Conservation (phyloP, 768 basidiomycete species). For the Russula ochroleuca region DNA sequence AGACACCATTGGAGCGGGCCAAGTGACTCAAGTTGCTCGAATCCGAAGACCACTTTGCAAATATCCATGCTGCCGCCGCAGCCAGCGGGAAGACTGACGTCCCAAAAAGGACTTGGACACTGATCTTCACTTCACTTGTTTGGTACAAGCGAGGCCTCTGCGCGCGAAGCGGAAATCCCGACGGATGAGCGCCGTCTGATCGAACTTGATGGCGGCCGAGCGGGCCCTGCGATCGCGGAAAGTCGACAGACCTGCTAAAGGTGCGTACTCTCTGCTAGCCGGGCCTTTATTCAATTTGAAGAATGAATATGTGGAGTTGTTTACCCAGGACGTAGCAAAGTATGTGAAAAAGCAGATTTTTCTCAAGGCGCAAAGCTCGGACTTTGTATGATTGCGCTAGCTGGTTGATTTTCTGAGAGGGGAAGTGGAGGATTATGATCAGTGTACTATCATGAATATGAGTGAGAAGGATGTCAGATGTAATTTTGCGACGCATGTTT, state of each 20-base stretch:
- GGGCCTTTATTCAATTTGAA: too few species aligned
- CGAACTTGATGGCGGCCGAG: constrained; percentile 79
- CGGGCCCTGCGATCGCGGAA: constrained; percentile 79
- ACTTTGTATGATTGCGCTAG: constrained; percentile 65
- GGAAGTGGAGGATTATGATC: too few species aligned
- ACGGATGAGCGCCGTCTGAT: constrained; percentile 48
- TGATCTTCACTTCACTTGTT: constrained; percentile 87
- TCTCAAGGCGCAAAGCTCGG: constrained; percentile 45
- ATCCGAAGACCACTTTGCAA: constrained; percentile 67
- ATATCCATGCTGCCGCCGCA: constrained; percentile 71
- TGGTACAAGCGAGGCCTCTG: constrained; percentile 53
- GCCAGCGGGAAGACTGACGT: constrained; percentile 63
- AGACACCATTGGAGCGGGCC: constrained; percentile 69
- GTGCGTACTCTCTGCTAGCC: constrained; percentile 34
- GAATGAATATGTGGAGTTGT: too few species aligned
- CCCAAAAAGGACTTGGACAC: constrained; percentile 61
- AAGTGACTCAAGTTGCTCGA: constrained; percentile 68
- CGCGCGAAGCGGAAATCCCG: constrained; percentile 32
- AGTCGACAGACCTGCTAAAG: constrained; percentile 52
- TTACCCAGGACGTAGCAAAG: constrained; percentile 50
- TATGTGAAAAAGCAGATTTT: constrained; percentile 61
- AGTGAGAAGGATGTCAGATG: neutral
- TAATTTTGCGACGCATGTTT: neutral
- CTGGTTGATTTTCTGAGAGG: constrained; percentile 1
- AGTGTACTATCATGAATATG: neutral